These are phyloP conservation scores for Sphaerostilbella broomeana DNA, from an alignment of 2,329 filamentous ascomycete genomes.

Conservation along the genomic window DNA sequence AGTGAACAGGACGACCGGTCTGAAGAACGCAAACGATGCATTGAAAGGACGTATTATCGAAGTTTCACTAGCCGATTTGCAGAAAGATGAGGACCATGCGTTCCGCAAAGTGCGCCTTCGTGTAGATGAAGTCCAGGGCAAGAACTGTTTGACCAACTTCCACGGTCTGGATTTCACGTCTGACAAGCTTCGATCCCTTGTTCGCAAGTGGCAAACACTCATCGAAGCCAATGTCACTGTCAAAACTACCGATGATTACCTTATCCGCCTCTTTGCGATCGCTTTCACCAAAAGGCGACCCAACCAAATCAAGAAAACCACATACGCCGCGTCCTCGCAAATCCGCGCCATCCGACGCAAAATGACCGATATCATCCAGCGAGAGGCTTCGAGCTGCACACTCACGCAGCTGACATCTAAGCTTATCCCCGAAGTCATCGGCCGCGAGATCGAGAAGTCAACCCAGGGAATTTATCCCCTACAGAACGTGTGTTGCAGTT, in stretches of 20 bases:
- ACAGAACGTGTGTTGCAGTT: constrained; percentile 70
- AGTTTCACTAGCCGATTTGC: constrained; percentile 96
- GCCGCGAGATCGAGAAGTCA: constrained; percentile 98
- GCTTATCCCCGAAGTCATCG: constrained; percentile 98
- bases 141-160: constrained; percentile 99
- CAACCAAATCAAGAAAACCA: constrained; percentile 99
- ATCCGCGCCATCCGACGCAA: constrained; percentile 98
- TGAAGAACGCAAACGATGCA: constrained; percentile 99
- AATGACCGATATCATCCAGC: constrained; percentile 99
- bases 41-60: constrained; percentile 99
- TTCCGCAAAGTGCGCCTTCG: constrained; percentile 99
- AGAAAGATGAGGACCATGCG: constrained; percentile 99
- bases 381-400: constrained; percentile 90
- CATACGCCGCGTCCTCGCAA: constrained; percentile 93
- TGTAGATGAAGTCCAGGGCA: constrained; percentile 98
- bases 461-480: constrained; percentile 99
- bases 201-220: constrained; percentile 99
- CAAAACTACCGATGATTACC: constrained; percentile 99
- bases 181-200: constrained; percentile 97
- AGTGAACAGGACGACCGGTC: constrained; percentile 98
- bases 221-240: constrained; percentile 99
- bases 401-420: constrained; percentile 95
- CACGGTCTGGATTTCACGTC: constrained; percentile 99
- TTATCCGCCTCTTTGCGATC: constrained; percentile 97
- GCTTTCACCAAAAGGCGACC: constrained; percentile 98